Evolutionary conservation across 306 rosid species (phyloP), one percentile per base, ranked within the genome.

Genomic region (Gastrolobium bilobum): DNA sequence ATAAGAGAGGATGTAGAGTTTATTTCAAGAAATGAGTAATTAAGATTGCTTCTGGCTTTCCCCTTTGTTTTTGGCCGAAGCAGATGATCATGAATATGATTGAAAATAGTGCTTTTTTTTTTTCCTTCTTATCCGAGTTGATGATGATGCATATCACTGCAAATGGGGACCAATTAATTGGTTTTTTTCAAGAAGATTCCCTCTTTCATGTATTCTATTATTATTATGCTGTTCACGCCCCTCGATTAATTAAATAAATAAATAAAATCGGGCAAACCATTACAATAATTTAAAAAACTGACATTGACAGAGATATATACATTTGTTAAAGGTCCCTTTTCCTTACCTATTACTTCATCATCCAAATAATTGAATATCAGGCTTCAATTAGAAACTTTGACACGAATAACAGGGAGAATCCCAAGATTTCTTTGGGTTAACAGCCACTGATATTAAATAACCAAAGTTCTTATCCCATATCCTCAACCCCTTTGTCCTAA

Each of bases 1-100:
- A 89, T 83, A 90, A 89, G 90, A 79, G 92, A 84, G 90, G 91
- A 80, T 81, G 84, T 82, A 85, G 87, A 82, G 80, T 79, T 68
- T 7, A 50, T 83, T 77, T 81, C 63, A 75, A 56, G 82, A 78
- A 70, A 79, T 58, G 86, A 73, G 37, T 77, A 71, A 63, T 85
- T 34, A 48, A 59, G 79, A 61, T 83, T 78, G 87, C 76, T 69
- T 75, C 53, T 72, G 74, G 82, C 79, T 58, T 61, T 67, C 52
- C 40, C 83, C 78, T 20, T 71, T 59, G 80, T 78, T 66, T 87
- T 74, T 71, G 74, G 83, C 69, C 73, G 71, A 71, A 83, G 84
- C n/a, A 66, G 83, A 84, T 46, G 48, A 75, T 29, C 70, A 74
- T 77, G 82, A 75, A 81, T 48, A 44, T 64, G 80, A 73, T 60